Evolutionary conservation across 2,329 filamentous ascomycete genomes (phyloP), one percentile per base, ranked within the genome.

Genomic region (Colletotrichum falcatum): DNA sequence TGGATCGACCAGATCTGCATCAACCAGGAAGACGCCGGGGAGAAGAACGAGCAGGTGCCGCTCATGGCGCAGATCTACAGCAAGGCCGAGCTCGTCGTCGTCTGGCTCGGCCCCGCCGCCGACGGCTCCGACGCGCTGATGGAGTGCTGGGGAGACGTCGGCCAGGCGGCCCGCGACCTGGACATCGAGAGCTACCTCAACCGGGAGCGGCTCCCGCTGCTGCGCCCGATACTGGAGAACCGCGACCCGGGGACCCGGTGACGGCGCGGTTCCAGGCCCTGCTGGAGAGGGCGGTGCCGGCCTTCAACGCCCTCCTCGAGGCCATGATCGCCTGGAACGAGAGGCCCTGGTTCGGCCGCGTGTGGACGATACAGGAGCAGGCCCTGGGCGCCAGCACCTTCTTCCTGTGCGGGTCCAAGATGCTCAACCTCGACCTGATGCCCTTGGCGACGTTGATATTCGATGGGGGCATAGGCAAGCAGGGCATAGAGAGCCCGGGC

Each of bases 1-100:
- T 83, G 81, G 81, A 78, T 81, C 3, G 81, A 83, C 46, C 81
- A 82, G 73, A 74, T 83, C 51, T 83, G 81, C 72, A 82, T 83
- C 65, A 81, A 83, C 65, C 81, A 83, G 67, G 75, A 76, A 3
- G 78, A 82, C 54, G 73, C 78, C 20, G 71, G 66, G 3, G 81
- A 83, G 70, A 76, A 80, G 49, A 78, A 77, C 59, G 74, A 74
- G 7, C 81, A 83, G 75, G 80, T 83, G n/a, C 73, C 73, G 39
- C 66, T 83, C 20, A 83, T 83, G 81, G 79, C 80, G 55, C 73
- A 74, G 12, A 78, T 82, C 11, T 82, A 81, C 66, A 76, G 77
- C 49, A 76, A 76, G 39, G 80, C 81, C 5, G 46, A 72, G 2
- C 76, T 74, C 28, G 76, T 81, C 9, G 66, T 81, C 35, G 78